phyloP scores from a whole-genome alignment of 495 filamentous ascomycete genomes.

The Xylaria nigripes region DNA sequence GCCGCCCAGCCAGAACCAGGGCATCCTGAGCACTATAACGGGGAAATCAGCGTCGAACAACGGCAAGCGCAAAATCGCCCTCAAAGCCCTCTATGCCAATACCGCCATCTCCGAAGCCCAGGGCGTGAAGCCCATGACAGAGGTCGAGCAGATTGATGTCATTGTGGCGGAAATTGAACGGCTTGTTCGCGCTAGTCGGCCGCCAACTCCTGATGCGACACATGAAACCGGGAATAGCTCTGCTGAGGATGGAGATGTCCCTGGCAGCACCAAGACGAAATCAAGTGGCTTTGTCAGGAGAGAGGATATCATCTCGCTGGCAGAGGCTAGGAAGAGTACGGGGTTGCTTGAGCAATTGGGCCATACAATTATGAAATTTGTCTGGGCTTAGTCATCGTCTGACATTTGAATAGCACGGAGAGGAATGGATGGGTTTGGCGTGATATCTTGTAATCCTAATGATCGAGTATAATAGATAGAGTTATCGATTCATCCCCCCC shows the following conservation, averaged over 20 bases:
- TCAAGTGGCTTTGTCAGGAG: background rate
- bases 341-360: slow-evolving; percentile 77
- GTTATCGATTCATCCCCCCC: too few species aligned
- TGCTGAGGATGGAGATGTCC: slow-evolving; percentile 21
- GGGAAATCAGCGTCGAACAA: slow-evolving; percentile 16
- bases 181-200: slow-evolving; percentile 31
- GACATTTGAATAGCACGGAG: too few species aligned
- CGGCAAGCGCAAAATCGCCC: slow-evolving; percentile 33
- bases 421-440: too few species aligned
- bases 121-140: slow-evolving; percentile 44
- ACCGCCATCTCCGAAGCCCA: slow-evolving; percentile 40
- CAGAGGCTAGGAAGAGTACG: slow-evolving; percentile 81
- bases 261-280: too few species aligned
- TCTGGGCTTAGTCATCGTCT: slow-evolving; percentile 87
- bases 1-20: slow-evolving; percentile 12
- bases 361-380: slow-evolving; percentile 81
- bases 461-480: too few species aligned
- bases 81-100: slow-evolving; percentile 55
- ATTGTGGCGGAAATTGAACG: slow-evolving; percentile 58
- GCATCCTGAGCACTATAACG: slow-evolving; percentile 19
- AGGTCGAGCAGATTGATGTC: slow-evolving; percentile 58
- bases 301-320: slow-evolving; percentile 69
- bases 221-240: background rate
- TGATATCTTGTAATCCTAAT: too few species aligned
- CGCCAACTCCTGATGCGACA: slow-evolving; percentile 1